Percentiles rank a stretch among this genome's conserved stretches.
Evolutionary conservation across 768 basidiomycete genomes (phyloP).

Genomic region (Cubamyces sp.): DNA sequence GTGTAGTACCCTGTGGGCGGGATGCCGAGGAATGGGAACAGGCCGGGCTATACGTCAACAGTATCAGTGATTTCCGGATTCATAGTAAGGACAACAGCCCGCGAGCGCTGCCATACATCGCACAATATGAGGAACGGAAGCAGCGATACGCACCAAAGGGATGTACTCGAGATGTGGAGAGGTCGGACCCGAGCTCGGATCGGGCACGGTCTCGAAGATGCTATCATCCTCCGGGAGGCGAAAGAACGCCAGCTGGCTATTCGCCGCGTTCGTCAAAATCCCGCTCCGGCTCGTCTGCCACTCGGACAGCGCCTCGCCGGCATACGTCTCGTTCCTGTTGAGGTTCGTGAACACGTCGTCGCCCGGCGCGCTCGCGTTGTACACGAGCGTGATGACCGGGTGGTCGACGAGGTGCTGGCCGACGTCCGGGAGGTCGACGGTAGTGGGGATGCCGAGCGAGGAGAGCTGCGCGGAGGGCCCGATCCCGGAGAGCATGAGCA

Average conservation of each 20-base stretch:
- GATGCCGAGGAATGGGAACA: not conserved
- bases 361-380: slow-evolving; percentile 13
- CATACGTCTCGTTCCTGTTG: not conserved
- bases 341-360: slow-evolving; percentile 13
- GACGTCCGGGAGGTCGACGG: slow-evolving; percentile 33
- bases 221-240: slow-evolving; percentile 2
- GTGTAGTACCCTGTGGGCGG: slow-evolving; percentile 29
- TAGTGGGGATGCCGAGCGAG: slow-evolving; percentile 25
- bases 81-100: not conserved
- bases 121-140: too few species aligned
- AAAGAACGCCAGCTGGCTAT: slow-evolving; percentile 2
- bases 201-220: slow-evolving; percentile 1
- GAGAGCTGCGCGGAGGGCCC: slow-evolving; percentile 28
- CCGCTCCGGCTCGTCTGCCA: slow-evolving; percentile 25
- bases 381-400: slow-evolving; percentile 22
- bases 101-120: not conserved
- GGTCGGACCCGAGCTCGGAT: slow-evolving; percentile 8
- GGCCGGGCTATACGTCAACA: slow-evolving; percentile 1
- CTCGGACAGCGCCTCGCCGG: slow-evolving; percentile 7
- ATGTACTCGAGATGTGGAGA: slow-evolving; percentile 12
- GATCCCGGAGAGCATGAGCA: slow-evolving; percentile 37
- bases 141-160: not conserved
- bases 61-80: not conserved
- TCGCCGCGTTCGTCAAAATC: not conserved
- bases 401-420: slow-evolving; percentile 38